A percentile compares a stretch with the other conserved stretches of the same genome.
Evolutionary conservation across 768 basidiomycete genomes (phyloP).

Genomic region (Pisolithus tinctorius): DNA sequence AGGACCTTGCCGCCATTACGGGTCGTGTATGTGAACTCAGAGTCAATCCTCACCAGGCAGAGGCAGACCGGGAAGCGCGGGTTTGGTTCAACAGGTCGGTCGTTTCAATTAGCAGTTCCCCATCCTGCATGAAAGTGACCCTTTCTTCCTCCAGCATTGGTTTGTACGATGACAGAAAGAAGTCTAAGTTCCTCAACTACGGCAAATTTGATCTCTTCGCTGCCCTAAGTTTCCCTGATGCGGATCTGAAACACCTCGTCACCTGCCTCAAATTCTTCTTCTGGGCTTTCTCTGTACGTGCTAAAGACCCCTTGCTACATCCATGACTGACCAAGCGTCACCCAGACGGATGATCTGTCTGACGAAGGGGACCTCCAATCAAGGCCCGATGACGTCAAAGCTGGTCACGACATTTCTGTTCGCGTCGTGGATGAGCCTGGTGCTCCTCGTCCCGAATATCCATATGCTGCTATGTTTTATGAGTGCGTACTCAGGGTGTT

Average conservation of each 20-base stretch:
- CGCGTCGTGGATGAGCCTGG: conserved; percentile 23
- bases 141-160: conserved; percentile 14
- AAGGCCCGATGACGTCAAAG: conserved; percentile 28
- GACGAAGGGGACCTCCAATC: conserved; percentile 31
- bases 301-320: background rate
- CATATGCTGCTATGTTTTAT: conserved; percentile 34
- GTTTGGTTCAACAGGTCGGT: conserved; percentile 29
- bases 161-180: conserved; percentile 30
- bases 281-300: conserved; percentile 32
- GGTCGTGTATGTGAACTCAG: conserved; percentile 31
- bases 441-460: conserved; percentile 23
- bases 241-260: conserved; percentile 27
- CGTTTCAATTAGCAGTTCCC: background rate
- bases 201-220: conserved; percentile 34
- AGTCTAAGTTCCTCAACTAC: conserved; percentile 30
- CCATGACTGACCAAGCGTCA: conserved; percentile 1
- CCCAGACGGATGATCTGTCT: conserved; percentile 31
- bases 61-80: conserved; percentile 27
- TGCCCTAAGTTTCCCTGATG: conserved; percentile 33
- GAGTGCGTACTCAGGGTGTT: conserved; percentile 22
- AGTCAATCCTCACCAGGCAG: conserved; percentile 26
- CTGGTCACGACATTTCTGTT: conserved; percentile 28
- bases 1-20: conserved; percentile 31
- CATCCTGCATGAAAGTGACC: background rate
- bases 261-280: conserved; percentile 34